phyloP scores from a whole-genome alignment of 768 basidiomycete species.

The Suillus discolor region DNA sequence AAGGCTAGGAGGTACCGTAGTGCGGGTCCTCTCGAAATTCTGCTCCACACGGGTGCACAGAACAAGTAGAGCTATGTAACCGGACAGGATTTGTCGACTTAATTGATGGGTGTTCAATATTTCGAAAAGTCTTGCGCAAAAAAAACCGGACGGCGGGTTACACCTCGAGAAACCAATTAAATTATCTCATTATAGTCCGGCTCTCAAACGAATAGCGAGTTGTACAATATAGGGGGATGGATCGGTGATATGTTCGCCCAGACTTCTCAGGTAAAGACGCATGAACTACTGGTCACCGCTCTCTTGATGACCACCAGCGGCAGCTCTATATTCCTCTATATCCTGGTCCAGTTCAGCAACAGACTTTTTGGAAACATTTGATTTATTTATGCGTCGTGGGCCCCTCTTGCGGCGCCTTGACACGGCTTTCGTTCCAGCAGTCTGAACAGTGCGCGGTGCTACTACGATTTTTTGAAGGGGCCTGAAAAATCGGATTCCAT shows the following conservation, averaged over 20 bases:
- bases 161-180: neutral
- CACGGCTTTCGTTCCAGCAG: conserved; percentile 27
- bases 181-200: neutral
- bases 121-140: neutral
- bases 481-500: neutral
- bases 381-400: conserved; percentile 71
- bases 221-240: conserved; percentile 8
- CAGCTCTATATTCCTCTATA: conserved; percentile 78
- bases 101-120: neutral
- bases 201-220: neutral
- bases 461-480: conserved; percentile 23
- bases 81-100: neutral
- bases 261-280: neutral
- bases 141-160: neutral
- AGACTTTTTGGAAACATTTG: conserved; percentile 31
- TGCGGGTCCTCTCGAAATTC: neutral
- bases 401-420: conserved; percentile 61
- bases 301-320: conserved; percentile 19
- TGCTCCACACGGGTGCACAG: too few relatives aligned
- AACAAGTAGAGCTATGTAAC: neutral
- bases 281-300: conserved; percentile 14
- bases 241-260: neutral
- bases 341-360: conserved; percentile 70
- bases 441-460: conserved; percentile 12
- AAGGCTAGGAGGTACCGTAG: neutral